These are phyloP conservation scores for Candida corydali DNA, from an alignment of 805 yeast species.

Conservation along the genomic window DNA sequence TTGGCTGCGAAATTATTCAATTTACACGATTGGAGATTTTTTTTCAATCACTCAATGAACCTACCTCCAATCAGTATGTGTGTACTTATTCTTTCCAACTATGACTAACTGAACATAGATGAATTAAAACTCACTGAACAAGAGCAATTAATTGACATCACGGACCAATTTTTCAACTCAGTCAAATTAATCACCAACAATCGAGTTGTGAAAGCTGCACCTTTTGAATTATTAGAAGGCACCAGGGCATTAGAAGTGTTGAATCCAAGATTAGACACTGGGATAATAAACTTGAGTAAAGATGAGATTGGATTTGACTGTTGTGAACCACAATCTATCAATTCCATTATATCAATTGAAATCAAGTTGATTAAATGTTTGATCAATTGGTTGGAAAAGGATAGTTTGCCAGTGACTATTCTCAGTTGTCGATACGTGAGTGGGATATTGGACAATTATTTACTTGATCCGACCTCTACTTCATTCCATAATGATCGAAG, in stretches of 20 bases:
- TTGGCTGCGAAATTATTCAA: slow-evolving; percentile 1
- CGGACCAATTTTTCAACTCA: slow-evolving; percentile 43
- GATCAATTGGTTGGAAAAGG: slow-evolving; percentile 73
- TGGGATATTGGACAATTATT: slow-evolving; percentile 43
- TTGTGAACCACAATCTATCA: slow-evolving; percentile 28
- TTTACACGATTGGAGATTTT: background rate
- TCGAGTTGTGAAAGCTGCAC: slow-evolving; percentile 53
- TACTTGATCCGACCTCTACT: slow-evolving; percentile 9
- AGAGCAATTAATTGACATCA: slow-evolving; percentile 46
- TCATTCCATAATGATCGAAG: slow-evolving; percentile 13
- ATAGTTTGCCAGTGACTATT: slow-evolving; percentile 72
- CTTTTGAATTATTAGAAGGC: slow-evolving; percentile 72
- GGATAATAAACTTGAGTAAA: slow-evolving; percentile 46
- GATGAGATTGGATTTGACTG: slow-evolving; percentile 49
- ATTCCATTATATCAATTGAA: slow-evolving; percentile 46
- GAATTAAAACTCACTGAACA: slow-evolving; percentile 6
- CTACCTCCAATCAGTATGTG: slow-evolving; percentile 8
- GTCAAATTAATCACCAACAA: slow-evolving; percentile 41
- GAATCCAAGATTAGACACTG: slow-evolving; percentile 74
- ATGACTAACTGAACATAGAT: slow-evolving; percentile 6
- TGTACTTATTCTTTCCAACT: too few relatives aligned
- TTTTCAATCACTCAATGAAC: background rate
- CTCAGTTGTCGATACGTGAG: slow-evolving; percentile 74
- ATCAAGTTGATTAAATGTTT: slow-evolving; percentile 51
- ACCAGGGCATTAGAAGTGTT: slow-evolving; percentile 82